Evolutionary conservation across 352 stramenopile genomes (phyloP).

Genomic region (Pythium oligandrum): DNA sequence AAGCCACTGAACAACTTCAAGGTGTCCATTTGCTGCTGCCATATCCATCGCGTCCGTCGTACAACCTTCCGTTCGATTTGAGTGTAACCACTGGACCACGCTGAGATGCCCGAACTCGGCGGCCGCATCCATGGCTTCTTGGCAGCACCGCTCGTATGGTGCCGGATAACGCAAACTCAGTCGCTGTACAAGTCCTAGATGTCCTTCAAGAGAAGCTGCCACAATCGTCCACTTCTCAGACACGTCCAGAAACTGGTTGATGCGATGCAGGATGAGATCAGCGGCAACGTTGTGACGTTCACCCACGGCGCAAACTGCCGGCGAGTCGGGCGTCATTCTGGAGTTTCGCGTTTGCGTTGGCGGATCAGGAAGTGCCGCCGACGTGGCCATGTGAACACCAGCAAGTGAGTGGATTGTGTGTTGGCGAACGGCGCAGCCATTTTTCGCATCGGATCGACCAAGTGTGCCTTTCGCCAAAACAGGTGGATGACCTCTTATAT

Average conservation of each 20-base stretch:
- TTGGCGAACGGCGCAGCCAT: no score
- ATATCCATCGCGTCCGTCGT: conserved; percentile 68
- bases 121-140: conserved; percentile 57
- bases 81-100: conserved; percentile 54
- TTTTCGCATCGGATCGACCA: no score
- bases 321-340: conserved; percentile 17
- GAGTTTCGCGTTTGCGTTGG: no score
- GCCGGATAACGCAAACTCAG: conserved; percentile 29
- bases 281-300: conserved; percentile 33
- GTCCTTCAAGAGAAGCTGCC: conserved; percentile 40
- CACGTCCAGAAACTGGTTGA: conserved; percentile 54
- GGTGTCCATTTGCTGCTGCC: conserved; percentile 49
- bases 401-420: no score
- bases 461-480: no score
- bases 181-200: conserved; percentile 42
- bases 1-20: conserved; percentile 54
- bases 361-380: no score
- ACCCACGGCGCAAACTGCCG: conserved; percentile 43
- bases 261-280: conserved; percentile 40
- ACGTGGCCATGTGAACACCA: no score
- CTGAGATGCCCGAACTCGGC: conserved; percentile 57
- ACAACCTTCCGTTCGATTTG: conserved; percentile 41
- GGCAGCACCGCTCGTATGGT: conserved; percentile 43
- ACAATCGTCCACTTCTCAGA: conserved; percentile 49
- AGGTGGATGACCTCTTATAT: no score